Conservation (phyloP, 139 green algal species). For the Diplosphaera chodatii region DNA sequence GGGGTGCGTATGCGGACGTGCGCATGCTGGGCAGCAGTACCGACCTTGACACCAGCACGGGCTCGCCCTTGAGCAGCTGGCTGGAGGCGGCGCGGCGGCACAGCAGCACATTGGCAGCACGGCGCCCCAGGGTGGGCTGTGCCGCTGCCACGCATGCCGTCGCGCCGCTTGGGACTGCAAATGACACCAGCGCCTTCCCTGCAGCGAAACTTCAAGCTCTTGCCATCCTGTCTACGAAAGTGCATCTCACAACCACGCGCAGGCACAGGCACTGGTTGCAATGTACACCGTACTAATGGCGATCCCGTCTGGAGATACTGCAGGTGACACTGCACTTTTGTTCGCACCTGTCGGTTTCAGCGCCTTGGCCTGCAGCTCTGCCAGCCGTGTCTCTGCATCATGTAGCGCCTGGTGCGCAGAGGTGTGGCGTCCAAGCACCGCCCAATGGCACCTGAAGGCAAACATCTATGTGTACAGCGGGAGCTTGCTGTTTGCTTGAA, state of each 20-base stretch:
- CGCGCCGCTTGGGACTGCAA: background rate
- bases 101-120: background rate
- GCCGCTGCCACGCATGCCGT: background rate
- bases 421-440: background rate
- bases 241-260: too few species aligned
- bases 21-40: too few species aligned
- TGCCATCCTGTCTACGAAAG: too few species aligned
- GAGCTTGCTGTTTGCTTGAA: too few species aligned
- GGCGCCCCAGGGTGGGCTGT: background rate
- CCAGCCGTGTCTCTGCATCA: background rate
- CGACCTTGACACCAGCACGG: background rate
- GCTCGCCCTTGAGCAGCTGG: background rate
- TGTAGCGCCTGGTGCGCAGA: background rate
- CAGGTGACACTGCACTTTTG: too few species aligned
- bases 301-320: too few species aligned
- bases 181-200: background rate
- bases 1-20: too few species aligned
- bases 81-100: background rate
- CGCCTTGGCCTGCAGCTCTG: background rate
- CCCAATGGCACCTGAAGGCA: background rate
- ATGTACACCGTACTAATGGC: too few species aligned
- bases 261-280: too few species aligned
- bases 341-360: background rate
- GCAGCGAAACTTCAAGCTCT: too few species aligned
- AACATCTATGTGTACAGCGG: too few species aligned